Conservation (phyloP, 768 basidiomycete genomes). For the Candolleomyces efflorescens region DNA sequence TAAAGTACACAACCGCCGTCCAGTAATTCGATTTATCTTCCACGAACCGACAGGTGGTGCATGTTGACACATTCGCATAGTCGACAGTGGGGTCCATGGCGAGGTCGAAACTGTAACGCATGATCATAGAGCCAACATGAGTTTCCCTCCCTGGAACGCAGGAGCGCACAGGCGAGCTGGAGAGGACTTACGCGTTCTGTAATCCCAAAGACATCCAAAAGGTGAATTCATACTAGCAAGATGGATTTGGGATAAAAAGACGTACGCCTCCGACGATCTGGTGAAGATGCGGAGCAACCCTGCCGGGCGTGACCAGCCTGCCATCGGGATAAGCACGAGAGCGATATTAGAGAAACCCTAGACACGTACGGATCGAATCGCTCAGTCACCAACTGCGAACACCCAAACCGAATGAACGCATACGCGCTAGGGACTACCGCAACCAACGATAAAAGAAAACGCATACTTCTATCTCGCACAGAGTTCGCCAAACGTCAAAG, state of each 20-base stretch:
- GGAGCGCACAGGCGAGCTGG: too few relatives aligned
- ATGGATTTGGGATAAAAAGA: neutral
- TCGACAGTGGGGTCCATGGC: conserved; percentile 5
- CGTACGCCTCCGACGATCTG: conserved; percentile 9
- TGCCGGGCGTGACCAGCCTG: conserved; percentile 6
- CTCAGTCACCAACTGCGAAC: conserved; percentile 8
- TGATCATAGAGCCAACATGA: neutral
- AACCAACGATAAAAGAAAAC: too few relatives aligned
- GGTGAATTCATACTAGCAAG: neutral
- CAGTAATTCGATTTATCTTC: conserved; percentile 6
- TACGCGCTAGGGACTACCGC: too few relatives aligned
- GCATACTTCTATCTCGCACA: too few relatives aligned
- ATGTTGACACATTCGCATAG: neutral
- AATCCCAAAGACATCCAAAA: neutral
- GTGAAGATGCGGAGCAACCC: conserved; percentile 7
- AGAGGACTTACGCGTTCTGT: conserved; percentile 1
- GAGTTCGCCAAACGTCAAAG: too few relatives aligned
- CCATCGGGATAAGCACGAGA: neutral
- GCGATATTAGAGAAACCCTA: neutral
- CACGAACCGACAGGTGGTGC: conserved; percentile 9
- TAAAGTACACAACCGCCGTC: conserved; percentile 6
- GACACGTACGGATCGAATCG: conserved; percentile 7
- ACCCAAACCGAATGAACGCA: conserved; percentile 7
- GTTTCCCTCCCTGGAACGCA: too few relatives aligned
- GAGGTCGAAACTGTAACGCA: conserved; percentile 1